These are phyloP conservation scores for Ceriops decandra DNA, from an alignment of 345 rosid genomes.

Conservation along the genomic window DNA sequence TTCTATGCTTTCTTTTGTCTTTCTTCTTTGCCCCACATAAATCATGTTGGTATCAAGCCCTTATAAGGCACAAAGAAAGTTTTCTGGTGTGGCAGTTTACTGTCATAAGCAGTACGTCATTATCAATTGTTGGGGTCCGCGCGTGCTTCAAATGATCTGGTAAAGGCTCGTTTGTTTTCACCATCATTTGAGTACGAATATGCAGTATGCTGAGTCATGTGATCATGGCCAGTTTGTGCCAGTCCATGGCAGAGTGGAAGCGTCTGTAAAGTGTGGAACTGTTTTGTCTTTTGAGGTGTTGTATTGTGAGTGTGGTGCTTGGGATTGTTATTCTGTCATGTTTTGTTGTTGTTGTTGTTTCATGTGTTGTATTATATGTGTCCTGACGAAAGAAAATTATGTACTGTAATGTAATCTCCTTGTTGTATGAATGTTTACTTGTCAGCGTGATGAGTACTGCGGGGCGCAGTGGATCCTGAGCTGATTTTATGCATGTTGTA, in stretches of 20 bases:
- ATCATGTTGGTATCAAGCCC: slow-evolving; percentile 25
- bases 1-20: slow-evolving; percentile 29
- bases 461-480: slow-evolving; percentile 7
- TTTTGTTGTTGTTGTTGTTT: not conserved
- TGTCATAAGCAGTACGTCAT: not conserved
- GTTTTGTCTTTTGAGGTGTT: not conserved
- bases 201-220: slow-evolving; percentile 1
- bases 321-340: not conserved
- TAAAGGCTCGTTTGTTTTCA: not conserved
- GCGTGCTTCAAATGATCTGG: not conserved
- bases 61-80: slow-evolving; percentile 15
- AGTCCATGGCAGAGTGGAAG: not conserved
- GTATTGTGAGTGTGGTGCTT: not conserved
- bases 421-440: not conserved
- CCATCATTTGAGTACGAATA: not conserved
- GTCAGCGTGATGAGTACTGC: slow-evolving; percentile 11
- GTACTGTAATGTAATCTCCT: slow-evolving; percentile 8
- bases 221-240: not conserved
- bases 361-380: not conserved
- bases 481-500: slow-evolving; percentile 2
- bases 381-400: slow-evolving; percentile 3
- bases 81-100: slow-evolving; percentile 2
- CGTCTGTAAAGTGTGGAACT: too few relatives aligned
- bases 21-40: slow-evolving; percentile 14
- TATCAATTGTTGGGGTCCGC: slow-evolving; percentile 5